phyloP scores from a whole-genome alignment of 139 green algal species.

The Gonium pectorale region DNA sequence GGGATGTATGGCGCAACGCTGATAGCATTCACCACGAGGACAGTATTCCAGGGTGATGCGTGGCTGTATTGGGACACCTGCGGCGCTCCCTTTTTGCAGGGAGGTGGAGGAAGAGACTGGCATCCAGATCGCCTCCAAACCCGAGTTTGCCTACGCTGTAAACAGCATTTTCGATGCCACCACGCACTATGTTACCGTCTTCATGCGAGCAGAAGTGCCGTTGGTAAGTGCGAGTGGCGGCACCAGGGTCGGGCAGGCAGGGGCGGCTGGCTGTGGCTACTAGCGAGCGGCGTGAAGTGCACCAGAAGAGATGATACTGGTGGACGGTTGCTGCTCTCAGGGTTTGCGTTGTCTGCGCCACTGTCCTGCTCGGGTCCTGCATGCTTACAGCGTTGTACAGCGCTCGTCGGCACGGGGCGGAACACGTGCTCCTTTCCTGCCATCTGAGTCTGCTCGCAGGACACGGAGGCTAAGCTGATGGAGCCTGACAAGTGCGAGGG shows the following conservation, averaged over 20 bases:
- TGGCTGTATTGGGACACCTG: background rate
- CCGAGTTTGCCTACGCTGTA: constrained; percentile 45
- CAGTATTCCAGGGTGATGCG: background rate
- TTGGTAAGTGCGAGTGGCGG: too few species aligned
- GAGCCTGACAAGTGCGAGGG: constrained; percentile 59
- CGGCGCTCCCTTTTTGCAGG: background rate
- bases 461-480: constrained; percentile 8
- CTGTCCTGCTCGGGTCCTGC: too few species aligned
- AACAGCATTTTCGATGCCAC: constrained; percentile 54
- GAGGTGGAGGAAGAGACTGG: constrained; percentile 71
- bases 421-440: too few species aligned
- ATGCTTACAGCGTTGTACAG: too few species aligned
- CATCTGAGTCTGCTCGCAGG: background rate
- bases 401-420: too few species aligned
- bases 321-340: too few species aligned
- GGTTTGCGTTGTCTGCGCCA: too few species aligned
- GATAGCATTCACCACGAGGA: background rate
- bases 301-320: too few species aligned
- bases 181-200: constrained; percentile 72
- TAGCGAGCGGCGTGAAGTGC: too few species aligned
- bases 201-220: constrained; percentile 60
- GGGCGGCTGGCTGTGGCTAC: too few species aligned
- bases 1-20: background rate
- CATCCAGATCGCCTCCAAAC: constrained; percentile 3
- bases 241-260: too few species aligned